Conservation (phyloP, 2,329 filamentous ascomycete species). For the Trichophyton benhamiae region DNA sequence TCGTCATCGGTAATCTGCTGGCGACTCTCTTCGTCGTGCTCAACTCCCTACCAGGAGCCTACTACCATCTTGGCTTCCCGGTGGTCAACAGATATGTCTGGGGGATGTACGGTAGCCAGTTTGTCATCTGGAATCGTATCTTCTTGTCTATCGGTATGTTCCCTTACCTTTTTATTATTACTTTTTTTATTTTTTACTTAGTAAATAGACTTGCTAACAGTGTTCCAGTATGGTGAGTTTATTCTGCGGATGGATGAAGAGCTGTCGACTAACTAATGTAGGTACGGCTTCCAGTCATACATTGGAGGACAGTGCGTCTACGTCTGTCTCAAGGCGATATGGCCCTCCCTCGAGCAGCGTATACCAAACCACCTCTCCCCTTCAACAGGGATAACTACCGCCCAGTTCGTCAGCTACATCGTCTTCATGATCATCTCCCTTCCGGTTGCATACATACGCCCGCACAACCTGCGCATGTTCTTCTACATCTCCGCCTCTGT, state of each 20-base stretch:
- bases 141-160: constrained; percentile 25
- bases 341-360: constrained; percentile 23
- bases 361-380: constrained; percentile 26
- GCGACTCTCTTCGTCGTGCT: constrained; percentile 28
- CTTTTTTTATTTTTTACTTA: not conserved
- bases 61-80: constrained; percentile 36
- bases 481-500: constrained; percentile 9
- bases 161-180: not conserved
- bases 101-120: constrained; percentile 32
- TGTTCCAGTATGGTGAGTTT: not conserved
- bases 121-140: constrained; percentile 32
- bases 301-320: constrained; percentile 27
- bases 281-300: constrained; percentile 30
- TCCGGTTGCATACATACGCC: constrained; percentile 36
- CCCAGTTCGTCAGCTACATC: constrained; percentile 25
- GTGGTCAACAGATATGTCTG: constrained; percentile 32
- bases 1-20: constrained; percentile 25
- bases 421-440: constrained; percentile 28
- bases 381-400: constrained; percentile 24
- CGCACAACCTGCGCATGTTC: constrained; percentile 16
- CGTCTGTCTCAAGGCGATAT: constrained; percentile 12
- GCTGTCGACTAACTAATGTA: constrained; percentile 15
- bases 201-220: not conserved
- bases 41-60: constrained; percentile 29
- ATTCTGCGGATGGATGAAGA: not conserved